Conservation (phyloP, 345 rosid species). For the Citrus cavaleriei region DNA sequence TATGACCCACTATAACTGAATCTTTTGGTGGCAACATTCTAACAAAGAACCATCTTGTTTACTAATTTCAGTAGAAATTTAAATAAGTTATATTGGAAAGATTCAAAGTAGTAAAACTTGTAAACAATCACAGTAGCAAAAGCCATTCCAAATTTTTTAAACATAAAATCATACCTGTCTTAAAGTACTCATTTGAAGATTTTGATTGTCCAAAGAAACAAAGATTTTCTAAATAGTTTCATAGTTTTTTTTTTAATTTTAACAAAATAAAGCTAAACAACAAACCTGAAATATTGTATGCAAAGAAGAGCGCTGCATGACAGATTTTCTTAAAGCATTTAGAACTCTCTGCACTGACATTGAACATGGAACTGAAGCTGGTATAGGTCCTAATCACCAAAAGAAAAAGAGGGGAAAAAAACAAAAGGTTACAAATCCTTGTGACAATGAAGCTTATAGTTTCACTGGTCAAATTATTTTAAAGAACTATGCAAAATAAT, state of each 20-base stretch:
- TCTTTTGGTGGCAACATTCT: background rate
- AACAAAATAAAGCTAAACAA: background rate
- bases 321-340: slow-evolving; percentile 55
- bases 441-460: background rate
- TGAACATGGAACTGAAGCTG: slow-evolving; percentile 32
- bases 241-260: background rate
- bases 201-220: background rate
- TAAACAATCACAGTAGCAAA: background rate
- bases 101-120: background rate
- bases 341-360: slow-evolving; percentile 52
- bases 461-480: background rate
- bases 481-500: background rate
- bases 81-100: background rate
- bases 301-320: slow-evolving; percentile 57
- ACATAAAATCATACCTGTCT: background rate
- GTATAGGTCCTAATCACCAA: slow-evolving; percentile 15
- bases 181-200: background rate
- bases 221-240: background rate
- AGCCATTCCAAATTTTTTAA: background rate
- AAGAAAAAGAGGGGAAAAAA: background rate
- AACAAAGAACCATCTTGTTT: background rate
- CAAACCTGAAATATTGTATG: slow-evolving; percentile 59
- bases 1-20: background rate
- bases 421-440: background rate
- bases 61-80: background rate